phyloP scores from a whole-genome alignment of 805 yeast species.

The Saturnispora saitoi region DNA sequence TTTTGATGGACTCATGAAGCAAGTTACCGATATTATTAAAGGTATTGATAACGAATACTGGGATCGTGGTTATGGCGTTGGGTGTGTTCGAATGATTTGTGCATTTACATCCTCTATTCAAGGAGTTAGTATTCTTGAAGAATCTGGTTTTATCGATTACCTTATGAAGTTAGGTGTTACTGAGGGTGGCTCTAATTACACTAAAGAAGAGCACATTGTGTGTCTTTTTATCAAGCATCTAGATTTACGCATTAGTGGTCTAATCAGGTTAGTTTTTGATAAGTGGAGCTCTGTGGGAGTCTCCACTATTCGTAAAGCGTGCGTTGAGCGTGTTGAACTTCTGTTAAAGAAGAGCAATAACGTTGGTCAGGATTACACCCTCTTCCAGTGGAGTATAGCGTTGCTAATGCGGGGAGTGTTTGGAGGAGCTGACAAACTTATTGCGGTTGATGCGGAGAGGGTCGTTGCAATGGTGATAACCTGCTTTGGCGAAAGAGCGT shows the following conservation, averaged over 20 bases:
- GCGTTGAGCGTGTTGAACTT: constrained; percentile 1
- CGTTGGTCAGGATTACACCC: not conserved
- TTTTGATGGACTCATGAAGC: constrained; percentile 56
- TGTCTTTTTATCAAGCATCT: constrained; percentile 50
- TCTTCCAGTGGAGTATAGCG: constrained; percentile 7
- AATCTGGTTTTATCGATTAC: constrained; percentile 81
- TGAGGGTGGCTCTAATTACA: not conserved
- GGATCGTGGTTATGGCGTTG: not conserved
- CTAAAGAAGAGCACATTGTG: not conserved
- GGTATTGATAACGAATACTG: not conserved
- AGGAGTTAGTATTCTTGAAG: constrained; percentile 29
- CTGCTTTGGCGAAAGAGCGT: not conserved
- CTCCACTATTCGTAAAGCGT: not conserved
- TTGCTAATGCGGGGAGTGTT: constrained; percentile 5
- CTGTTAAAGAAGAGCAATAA: not conserved
- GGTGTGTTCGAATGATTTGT: not conserved
- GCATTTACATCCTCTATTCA: not conserved
- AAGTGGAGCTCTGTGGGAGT: constrained; percentile 3
- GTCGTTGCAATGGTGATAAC: not conserved
- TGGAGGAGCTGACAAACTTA: not conserved
- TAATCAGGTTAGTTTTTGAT: constrained; percentile 51
- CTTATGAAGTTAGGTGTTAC: constrained; percentile 54
- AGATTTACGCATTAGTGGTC: constrained; percentile 48
- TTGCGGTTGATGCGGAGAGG: not conserved
- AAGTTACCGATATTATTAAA: not conserved